Evolutionary conservation across 108 stramenopile genomes (phyloP).

Genomic region (Phaeodactylum tricornutum): DNA sequence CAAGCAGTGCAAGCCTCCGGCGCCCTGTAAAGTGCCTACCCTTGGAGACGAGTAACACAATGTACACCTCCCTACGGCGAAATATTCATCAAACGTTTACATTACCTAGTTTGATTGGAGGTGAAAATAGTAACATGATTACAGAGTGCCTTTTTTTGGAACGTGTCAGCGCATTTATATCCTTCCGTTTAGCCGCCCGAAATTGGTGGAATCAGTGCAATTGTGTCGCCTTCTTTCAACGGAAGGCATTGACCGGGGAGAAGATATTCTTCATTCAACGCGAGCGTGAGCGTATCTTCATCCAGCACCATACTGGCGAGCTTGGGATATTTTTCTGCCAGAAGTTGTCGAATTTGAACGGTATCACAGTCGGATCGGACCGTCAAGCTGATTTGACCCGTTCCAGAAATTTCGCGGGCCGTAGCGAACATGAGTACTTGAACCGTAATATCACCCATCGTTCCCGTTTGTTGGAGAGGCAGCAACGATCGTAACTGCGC

Average conservation of each 20-base stretch:
- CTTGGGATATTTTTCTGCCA: slow-evolving; percentile 53
- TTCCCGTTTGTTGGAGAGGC: no score
- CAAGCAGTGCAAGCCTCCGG: no score
- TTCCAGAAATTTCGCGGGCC: slow-evolving; percentile 42
- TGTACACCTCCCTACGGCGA: no score
- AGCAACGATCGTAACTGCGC: no score
- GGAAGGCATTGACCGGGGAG: slow-evolving; percentile 34
- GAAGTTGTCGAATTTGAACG: slow-evolving; percentile 12
- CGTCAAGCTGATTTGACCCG: background rate
- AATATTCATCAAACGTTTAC: no score
- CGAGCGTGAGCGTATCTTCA: slow-evolving; percentile 69
- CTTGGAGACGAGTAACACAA: no score
- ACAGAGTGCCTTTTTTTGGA: no score
- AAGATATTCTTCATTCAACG: slow-evolving; percentile 83
- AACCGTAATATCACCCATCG: no score
- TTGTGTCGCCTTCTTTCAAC: slow-evolving; percentile 62
- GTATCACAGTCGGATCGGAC: slow-evolving; percentile 2
- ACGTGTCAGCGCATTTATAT: no score
- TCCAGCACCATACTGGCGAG: slow-evolving; percentile 53
- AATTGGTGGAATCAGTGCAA: slow-evolving; percentile 83
- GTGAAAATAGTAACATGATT: no score
- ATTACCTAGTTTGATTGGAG: no score
- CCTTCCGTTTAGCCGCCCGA: slow-evolving; percentile 73
- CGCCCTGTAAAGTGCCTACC: no score
- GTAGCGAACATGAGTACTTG: slow-evolving; percentile 79